These are phyloP conservation scores for Paracorniculantispora psalliotae DNA, from an alignment of 2,329 filamentous ascomycete genomes.

Conservation along the genomic window DNA sequence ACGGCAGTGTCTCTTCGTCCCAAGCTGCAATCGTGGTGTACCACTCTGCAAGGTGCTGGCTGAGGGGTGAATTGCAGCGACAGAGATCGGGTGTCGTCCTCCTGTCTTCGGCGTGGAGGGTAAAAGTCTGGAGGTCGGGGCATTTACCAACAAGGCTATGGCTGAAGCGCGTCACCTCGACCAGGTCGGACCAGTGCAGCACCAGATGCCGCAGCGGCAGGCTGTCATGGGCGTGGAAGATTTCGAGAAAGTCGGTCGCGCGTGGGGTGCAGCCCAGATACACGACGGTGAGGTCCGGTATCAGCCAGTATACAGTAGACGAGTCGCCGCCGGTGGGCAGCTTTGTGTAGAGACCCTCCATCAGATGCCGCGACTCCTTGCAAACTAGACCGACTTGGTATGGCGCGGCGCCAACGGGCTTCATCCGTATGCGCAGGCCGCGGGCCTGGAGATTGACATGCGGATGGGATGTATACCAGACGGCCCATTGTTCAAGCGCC, in stretches of 20 bases:
- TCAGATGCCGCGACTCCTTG: constrained; percentile 7
- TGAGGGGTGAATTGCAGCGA: constrained; percentile 5
- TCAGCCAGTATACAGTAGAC: constrained; percentile 7
- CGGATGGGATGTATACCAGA: constrained; percentile 10
- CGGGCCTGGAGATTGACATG: constrained; percentile 11
- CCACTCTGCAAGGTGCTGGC: not conserved
- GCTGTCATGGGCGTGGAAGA: constrained; percentile 5
- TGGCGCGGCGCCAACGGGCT: not conserved
- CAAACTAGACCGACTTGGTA: constrained; percentile 7
- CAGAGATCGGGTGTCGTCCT: constrained; percentile 5
- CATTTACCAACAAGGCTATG: constrained; percentile 3
- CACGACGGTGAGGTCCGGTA: constrained; percentile 5
- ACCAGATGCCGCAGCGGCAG: constrained; percentile 8
- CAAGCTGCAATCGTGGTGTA: not conserved
- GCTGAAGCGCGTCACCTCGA: constrained; percentile 7
- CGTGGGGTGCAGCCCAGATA: constrained; percentile 11
- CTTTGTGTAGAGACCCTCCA: constrained; percentile 4
- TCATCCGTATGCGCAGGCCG: constrained; percentile 6
- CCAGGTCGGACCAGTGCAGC: constrained; percentile 3
- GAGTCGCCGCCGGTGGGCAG: not conserved
- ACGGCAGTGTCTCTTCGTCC: not conserved
- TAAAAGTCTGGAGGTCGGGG: constrained; percentile 5
- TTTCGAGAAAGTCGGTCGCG: constrained; percentile 12
- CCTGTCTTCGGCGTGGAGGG: constrained; percentile 3
- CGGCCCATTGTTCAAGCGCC: constrained; percentile 8